phyloP scores from a whole-genome alignment of 108 stramenopile genomes.

The Stephanodiscus triporus region DNA sequence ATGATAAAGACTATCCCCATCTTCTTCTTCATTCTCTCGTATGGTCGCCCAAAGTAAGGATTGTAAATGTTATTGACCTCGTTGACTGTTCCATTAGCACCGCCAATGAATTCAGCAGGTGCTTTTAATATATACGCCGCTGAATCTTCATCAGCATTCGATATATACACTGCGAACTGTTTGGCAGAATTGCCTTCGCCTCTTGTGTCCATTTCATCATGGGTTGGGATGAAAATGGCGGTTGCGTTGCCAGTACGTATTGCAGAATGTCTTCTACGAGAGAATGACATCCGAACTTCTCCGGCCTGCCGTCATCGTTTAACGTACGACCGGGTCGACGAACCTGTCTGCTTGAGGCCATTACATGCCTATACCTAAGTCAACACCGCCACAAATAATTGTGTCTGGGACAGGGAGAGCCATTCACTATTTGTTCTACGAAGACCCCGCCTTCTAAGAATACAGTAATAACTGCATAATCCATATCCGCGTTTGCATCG shows the following conservation, averaged over 20 bases:
- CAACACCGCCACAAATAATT: neutral
- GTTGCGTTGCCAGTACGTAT: neutral
- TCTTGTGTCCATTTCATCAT: constrained; percentile 1
- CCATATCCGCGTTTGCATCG: neutral
- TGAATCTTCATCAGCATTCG: neutral
- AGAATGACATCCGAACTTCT: neutral
- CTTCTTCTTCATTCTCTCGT: neutral
- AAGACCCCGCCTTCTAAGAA: neutral
- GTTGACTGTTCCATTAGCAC: too few relatives aligned
- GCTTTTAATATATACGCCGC: neutral
- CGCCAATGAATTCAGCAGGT: neutral
- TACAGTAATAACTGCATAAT: neutral
- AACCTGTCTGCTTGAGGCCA: too few relatives aligned
- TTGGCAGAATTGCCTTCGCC: neutral
- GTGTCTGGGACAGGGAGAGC: too few relatives aligned
- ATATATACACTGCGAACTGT: neutral
- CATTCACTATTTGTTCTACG: neutral
- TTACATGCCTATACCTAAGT: too few relatives aligned
- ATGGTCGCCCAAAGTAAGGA: neutral
- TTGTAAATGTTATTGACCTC: neutral
- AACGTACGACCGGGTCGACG: too few relatives aligned
- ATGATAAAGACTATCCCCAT: too few relatives aligned
- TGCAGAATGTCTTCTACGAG: neutral
- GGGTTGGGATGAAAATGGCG: neutral
- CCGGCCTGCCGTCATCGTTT: too few relatives aligned